Conservation (phyloP, 2,329 filamentous ascomycete genomes). For the Penicillium frequentans region DNA sequence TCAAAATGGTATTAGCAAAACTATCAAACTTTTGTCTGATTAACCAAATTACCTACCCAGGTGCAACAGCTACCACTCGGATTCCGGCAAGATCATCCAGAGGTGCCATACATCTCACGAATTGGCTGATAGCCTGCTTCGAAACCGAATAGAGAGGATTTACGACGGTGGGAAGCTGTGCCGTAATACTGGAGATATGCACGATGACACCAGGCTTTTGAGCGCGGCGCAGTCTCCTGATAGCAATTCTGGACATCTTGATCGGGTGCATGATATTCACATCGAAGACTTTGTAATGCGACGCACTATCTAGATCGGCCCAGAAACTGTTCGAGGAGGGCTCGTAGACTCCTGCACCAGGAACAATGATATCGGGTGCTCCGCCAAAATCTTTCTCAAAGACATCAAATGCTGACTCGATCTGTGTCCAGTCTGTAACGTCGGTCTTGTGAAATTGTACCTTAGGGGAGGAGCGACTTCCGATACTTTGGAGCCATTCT, state of each 20-base stretch:
- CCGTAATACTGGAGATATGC: neutral
- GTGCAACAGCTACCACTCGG: neutral
- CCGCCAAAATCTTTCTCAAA: neutral
- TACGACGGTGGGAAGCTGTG: neutral
- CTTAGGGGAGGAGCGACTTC: neutral
- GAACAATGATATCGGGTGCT: neutral
- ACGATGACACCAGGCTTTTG: neutral
- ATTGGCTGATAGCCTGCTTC: neutral
- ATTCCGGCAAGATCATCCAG: neutral
- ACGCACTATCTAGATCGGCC: neutral
- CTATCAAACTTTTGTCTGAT: neutral
- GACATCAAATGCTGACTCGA: neutral
- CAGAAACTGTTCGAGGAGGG: neutral
- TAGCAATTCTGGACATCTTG: neutral
- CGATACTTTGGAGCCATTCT: neutral
- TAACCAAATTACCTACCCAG: neutral
- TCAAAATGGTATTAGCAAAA: neutral
- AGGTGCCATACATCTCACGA: neutral
- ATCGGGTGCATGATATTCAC: neutral
- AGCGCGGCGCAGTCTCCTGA: neutral
- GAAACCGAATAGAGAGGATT: neutral
- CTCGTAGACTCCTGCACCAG: neutral
- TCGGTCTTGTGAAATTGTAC: neutral
- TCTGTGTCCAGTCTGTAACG: neutral
- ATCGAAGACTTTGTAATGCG: neutral